These are phyloP conservation scores for Silene noctiflora DNA, from an alignment of 179 eudicot genomes.

Conservation along the genomic window DNA sequence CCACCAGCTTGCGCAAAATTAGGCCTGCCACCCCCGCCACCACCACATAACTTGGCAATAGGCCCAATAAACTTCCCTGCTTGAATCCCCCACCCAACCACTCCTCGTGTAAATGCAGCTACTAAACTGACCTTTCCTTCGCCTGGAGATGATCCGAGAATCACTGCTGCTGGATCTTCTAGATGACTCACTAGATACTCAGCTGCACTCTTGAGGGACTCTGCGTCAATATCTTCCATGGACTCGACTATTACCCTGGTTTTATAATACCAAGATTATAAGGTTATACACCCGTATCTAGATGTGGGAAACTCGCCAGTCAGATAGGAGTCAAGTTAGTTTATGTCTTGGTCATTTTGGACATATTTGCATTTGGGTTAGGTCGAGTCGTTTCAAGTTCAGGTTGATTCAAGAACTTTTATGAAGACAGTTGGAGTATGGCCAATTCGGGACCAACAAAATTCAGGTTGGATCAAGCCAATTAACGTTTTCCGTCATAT, in stretches of 20 bases:
- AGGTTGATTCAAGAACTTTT: too few relatives aligned
- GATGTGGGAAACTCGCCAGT: too few relatives aligned
- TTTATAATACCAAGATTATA: not conserved
- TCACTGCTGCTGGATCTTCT: conserved; percentile 83
- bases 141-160: conserved; percentile 82
- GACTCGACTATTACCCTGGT: conserved; percentile 74
- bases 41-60: conserved; percentile 84
- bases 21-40: conserved; percentile 95
- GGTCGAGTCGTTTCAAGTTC: too few relatives aligned
- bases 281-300: too few relatives aligned
- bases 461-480: too few relatives aligned
- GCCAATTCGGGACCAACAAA: too few relatives aligned
- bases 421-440: too few relatives aligned
- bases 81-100: conserved; percentile 61
- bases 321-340: too few relatives aligned
- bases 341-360: too few relatives aligned
- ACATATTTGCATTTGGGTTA: too few relatives aligned
- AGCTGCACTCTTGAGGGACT: conserved; percentile 87
- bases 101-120: conserved; percentile 82
- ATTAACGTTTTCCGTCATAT: too few relatives aligned
- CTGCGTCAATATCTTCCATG: conserved; percentile 87
- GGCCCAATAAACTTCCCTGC: conserved; percentile 91
- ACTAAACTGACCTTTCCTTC: conserved; percentile 80
- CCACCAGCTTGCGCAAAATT: conserved; percentile 97
- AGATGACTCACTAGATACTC: conserved; percentile 55